Evolutionary conservation across 805 yeast genomes (phyloP), one percentile per base, ranked within the genome.

Genomic region (Saccharomycopsis oosterbeekiorum): DNA sequence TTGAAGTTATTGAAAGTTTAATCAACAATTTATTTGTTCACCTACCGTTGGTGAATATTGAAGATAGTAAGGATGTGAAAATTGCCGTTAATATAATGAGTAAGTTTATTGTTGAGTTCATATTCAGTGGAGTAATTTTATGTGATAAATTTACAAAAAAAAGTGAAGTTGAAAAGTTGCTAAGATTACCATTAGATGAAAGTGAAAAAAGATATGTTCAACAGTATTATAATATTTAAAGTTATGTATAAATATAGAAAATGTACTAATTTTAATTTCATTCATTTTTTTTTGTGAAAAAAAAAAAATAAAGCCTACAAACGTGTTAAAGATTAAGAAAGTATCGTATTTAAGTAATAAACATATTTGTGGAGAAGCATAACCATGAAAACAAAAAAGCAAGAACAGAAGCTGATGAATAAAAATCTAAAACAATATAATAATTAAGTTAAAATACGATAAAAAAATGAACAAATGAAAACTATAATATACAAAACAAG

Each of bases 61-160:
- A 59, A n/a, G 12, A 36, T 9, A 62, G 59, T 39, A 21, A 24
- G 14, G 56, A 51, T 29, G 57, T 54, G 17, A 62, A 57, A 29
- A 37, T 51, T 42, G 64, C 64, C 4, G 71, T 79, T 51, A 79
- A 79, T 41, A 64, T 85, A 9, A 84, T 87, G 70, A 73, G 83
- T 17, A 80, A 78, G 66, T 73, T 69, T 53, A 74, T 83, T 19
- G 83, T 79, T 8, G 34, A 47, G n/a, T 47, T 47, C 8, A 47
- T 47, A 21, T 47, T 24, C 11, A n/a, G 53, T 47, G 53, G 53
- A 21, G 53, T 17, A 2, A 47, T 47, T 21, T 14, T 47, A 3
- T 47, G 53, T 24, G 53, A 47, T 24, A 47, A 47, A 47, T 47
- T 47, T 21, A 24, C 36, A 2, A 76, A 37, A 17, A 60, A 47